Evolutionary conservation across 148 eudicot species (phyloP).

Genomic region (Selenicereus undatus): DNA sequence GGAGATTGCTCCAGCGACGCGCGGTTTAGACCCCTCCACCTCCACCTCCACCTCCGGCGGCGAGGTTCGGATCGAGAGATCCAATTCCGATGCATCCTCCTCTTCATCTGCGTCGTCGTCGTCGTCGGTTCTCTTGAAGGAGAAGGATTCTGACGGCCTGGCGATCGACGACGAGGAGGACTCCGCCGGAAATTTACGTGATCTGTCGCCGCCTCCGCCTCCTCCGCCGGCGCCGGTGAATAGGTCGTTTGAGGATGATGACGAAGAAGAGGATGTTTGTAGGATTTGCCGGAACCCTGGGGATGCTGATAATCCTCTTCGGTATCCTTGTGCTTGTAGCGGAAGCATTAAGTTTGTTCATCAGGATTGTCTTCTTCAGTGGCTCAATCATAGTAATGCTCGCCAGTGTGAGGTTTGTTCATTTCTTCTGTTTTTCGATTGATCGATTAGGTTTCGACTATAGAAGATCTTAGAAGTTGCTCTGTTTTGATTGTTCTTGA

Average conservation of each 20-base stretch:
- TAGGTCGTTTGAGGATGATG: slow-evolving; percentile 52
- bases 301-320: slow-evolving; percentile 68
- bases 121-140: not conserved
- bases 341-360: slow-evolving; percentile 94
- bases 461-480: not conserved
- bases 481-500: not conserved
- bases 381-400: slow-evolving; percentile 95
- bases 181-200: not conserved
- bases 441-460: not conserved
- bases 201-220: not conserved
- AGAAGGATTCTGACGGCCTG: slow-evolving; percentile 21
- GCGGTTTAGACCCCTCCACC: not conserved
- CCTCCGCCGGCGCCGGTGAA: not conserved
- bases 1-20: slow-evolving; percentile 42
- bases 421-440: not conserved
- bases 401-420: slow-evolving; percentile 80
- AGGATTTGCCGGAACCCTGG: slow-evolving; percentile 91
- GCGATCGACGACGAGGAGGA: slow-evolving; percentile 24
- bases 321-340: slow-evolving; percentile 91
- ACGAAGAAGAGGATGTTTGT: slow-evolving; percentile 76
- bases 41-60: slow-evolving; percentile 15
- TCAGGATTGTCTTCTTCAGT: slow-evolving; percentile 92
- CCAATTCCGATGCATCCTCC: slow-evolving; percentile 17
- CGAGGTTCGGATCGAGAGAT: slow-evolving; percentile 24
- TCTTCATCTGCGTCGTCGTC: slow-evolving; percentile 16